These are phyloP conservation scores for Elsinoe perseae DNA, from an alignment of 2,329 filamentous ascomycete genomes.

Conservation along the genomic window DNA sequence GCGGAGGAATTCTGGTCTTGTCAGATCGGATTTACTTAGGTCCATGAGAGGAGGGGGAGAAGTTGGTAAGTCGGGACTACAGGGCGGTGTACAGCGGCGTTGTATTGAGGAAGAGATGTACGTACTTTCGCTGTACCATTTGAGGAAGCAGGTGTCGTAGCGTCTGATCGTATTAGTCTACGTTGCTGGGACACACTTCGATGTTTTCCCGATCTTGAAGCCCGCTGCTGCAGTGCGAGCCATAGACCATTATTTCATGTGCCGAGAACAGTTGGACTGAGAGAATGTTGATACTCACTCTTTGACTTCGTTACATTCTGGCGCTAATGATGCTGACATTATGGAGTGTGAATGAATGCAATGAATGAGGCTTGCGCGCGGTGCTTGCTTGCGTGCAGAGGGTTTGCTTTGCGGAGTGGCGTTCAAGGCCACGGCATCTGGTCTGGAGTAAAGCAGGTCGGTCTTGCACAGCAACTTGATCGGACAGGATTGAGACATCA, in stretches of 20 bases:
- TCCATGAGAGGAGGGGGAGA: no score
- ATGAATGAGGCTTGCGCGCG: no score
- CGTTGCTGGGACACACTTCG: not conserved
- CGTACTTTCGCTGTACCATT: constrained; percentile 99
- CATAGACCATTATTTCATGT: not conserved
- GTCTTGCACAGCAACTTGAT: no score
- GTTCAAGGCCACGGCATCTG: not conserved
- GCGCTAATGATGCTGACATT: constrained; percentile 92
- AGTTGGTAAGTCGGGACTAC: no score
- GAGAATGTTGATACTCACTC: constrained; percentile 55
- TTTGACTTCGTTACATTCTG: constrained; percentile 92
- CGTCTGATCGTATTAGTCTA: constrained; percentile 48
- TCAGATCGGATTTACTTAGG: not conserved
- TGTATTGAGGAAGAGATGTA: constrained; percentile 16
- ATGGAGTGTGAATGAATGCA: no score
- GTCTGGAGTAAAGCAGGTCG: no score
- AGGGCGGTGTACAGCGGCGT: no score
- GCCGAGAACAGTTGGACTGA: not conserved
- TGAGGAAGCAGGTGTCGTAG: constrained; percentile 95
- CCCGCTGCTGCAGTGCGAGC: not conserved
- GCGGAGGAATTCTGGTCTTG: constrained; percentile 65
- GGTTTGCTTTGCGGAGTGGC: not conserved
- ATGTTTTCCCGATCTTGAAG: not conserved
- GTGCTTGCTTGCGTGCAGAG: no score
- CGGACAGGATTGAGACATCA: no score